These are phyloP conservation scores for Lyophyllum decastes DNA, from an alignment of 768 basidiomycete species.

Conservation along the genomic window DNA sequence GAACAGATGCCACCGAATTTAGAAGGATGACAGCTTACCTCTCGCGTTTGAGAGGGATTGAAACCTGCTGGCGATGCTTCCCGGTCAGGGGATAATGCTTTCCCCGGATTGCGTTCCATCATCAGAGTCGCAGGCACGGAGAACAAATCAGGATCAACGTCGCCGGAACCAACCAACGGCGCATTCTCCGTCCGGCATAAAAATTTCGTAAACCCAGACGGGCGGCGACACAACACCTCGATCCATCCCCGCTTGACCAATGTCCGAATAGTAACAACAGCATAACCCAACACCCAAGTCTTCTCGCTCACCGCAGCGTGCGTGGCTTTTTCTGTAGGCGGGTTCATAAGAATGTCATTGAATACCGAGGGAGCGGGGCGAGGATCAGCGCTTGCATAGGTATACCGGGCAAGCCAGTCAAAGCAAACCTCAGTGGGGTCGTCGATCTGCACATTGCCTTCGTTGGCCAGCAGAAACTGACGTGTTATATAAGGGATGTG, in stretches of 20 bases:
- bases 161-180: slow-evolving; percentile 81
- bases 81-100: slow-evolving; percentile 27
- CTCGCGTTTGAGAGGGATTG: slow-evolving; percentile 14
- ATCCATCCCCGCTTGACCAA: slow-evolving; percentile 83
- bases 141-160: slow-evolving; percentile 77
- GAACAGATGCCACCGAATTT: not conserved
- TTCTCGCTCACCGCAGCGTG: slow-evolving; percentile 58
- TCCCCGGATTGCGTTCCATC: slow-evolving; percentile 58
- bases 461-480: slow-evolving; percentile 85
- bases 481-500: slow-evolving; percentile 87
- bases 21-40: slow-evolving; percentile 11
- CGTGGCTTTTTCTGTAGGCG: slow-evolving; percentile 31
- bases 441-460: slow-evolving; percentile 71
- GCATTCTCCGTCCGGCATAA: slow-evolving; percentile 88
- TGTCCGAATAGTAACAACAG: slow-evolving; percentile 79
- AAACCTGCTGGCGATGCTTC: slow-evolving; percentile 22
- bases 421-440: slow-evolving; percentile 95
- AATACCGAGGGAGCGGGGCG: slow-evolving; percentile 80
- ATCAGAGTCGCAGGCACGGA: slow-evolving; percentile 74
- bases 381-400: slow-evolving; percentile 93
- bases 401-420: slow-evolving; percentile 95
- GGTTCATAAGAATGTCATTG: slow-evolving; percentile 75
- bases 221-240: slow-evolving; percentile 79
- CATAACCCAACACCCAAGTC: slow-evolving; percentile 85
- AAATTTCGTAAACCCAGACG: slow-evolving; percentile 87